Evolutionary conservation across 106 monocot species (phyloP).

Genomic region (Dendrobium catenatum): DNA sequence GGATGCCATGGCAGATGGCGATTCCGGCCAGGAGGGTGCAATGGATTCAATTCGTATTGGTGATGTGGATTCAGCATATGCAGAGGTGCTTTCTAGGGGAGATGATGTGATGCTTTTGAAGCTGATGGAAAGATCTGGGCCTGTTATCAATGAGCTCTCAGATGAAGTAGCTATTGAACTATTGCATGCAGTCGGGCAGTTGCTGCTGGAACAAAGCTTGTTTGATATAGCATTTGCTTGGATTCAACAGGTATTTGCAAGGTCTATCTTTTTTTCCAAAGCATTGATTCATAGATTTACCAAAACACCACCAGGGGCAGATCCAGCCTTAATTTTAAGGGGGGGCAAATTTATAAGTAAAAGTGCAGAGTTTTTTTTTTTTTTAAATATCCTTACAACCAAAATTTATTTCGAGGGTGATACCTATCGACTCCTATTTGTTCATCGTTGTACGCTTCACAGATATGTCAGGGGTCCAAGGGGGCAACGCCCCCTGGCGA

Average conservation of each 20-base stretch:
- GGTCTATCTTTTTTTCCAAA: no score
- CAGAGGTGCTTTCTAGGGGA: constrained; percentile 59
- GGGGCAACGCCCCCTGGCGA: no score
- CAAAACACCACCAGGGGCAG: no score
- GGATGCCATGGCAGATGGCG: constrained; percentile 50
- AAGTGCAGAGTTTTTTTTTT: no score
- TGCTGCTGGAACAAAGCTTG: constrained; percentile 67
- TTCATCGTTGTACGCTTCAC: no score
- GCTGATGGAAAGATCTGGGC: constrained; percentile 91
- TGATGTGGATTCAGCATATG: constrained; percentile 85
- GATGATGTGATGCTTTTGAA: constrained; percentile 80
- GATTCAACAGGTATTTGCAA: constrained; percentile 66
- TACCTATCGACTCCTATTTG: no score
- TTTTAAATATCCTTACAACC: no score
- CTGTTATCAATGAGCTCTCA: constrained; percentile 74
- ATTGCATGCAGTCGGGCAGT: constrained; percentile 63
- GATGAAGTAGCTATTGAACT: constrained; percentile 56
- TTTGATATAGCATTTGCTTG: constrained; percentile 67
- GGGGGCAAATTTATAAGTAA: no score
- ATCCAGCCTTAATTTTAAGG: no score
- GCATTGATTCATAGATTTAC: no score
- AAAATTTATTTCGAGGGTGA: no score
- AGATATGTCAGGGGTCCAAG: no score
- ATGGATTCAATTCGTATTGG: constrained; percentile 87
- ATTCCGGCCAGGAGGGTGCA: constrained; percentile 37